Evolutionary conservation across 331 rosid species (phyloP).

Genomic region (Arachis monticola): DNA sequence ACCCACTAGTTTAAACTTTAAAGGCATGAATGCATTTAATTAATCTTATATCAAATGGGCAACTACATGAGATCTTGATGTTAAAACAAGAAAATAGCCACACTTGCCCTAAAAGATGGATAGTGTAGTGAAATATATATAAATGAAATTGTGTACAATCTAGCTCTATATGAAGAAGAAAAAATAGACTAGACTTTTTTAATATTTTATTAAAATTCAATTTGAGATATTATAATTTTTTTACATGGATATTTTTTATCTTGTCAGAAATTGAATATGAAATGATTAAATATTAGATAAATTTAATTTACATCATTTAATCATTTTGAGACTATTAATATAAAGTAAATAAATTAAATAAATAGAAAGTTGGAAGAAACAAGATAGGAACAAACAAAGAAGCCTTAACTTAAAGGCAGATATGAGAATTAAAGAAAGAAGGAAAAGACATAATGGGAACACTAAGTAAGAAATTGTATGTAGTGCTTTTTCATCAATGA

Average conservation of each 20-base stretch:
- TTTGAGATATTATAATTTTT: too few species aligned
- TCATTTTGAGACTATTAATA: too few species aligned
- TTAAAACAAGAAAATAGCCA: not conserved
- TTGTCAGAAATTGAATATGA: too few species aligned
- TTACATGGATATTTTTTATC: too few species aligned
- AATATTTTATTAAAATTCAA: too few species aligned
- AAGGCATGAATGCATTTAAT: conserved; percentile 25
- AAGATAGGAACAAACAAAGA: not conserved
- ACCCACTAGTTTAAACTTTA: conserved; percentile 24
- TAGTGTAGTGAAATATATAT: not conserved
- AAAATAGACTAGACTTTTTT: too few species aligned
- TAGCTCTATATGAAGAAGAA: not conserved
- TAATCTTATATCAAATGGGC: not conserved
- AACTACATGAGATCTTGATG: not conserved
- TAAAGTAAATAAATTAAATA: too few species aligned
- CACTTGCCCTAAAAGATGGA: not conserved
- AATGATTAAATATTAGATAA: too few species aligned
- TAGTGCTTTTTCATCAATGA: conserved; percentile 16
- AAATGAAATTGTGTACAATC: not conserved
- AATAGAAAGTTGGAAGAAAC: too few species aligned
- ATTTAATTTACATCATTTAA: too few species aligned
- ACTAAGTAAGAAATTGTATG: conserved; percentile 8
- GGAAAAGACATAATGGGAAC: conserved; percentile 19
- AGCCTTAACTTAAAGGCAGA: not conserved
- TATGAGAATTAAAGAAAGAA: conserved; percentile 5